Base-by-base conservation (phyloP, 2,329 filamentous ascomycete genomes). In the Xylariaceae sp. region DNA sequence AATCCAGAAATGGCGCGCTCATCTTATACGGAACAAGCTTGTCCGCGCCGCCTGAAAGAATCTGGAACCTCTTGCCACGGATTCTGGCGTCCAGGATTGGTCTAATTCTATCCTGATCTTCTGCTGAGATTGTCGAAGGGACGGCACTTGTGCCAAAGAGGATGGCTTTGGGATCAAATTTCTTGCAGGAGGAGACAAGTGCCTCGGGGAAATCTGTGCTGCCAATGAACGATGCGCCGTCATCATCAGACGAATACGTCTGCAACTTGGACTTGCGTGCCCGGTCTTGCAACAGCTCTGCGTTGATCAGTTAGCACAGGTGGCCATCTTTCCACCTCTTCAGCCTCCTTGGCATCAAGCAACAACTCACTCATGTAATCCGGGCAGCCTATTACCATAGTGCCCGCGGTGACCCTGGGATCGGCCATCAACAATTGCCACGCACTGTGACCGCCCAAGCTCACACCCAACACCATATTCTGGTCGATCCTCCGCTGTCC, bases 381-480 rank as follows among this genome's bases (percentile, higher is more conserved):
- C 1, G 90, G 89, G 63, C 89, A 95, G 1, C 91, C 93, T 39
- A 97, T 87, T 18, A 95, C 76, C 3, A 87, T 74, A 7, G 95
- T 81, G 1, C 79, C 89, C 0, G 86, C 83, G n/a, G 75, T 83
- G 41, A 97, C 77, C 49, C 89, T 77, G 15, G 83, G 79, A 45
- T 97, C 90, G 29, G 80, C 76, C 34, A 96, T 77, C 44, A 95
- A 66, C 19, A 81, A 76, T 59, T 94, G 85, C 89, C 91, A 97
- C 2, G 85, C 83, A 11, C 85, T 81, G 62, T 97, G 93, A 0
- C 88, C 93, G 4, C 93, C 93, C 1, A 97, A 69, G 18, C 86
- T 91, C 43, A 95, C 79, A 0, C 93, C 93, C 30, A 95, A 71
- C 9, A 85, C 85, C 9, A 94, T 64, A 61, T 96, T 82, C 38